phyloP scores from a whole-genome alignment of 305 asterid genomes.

The Fraxinus greggii region DNA sequence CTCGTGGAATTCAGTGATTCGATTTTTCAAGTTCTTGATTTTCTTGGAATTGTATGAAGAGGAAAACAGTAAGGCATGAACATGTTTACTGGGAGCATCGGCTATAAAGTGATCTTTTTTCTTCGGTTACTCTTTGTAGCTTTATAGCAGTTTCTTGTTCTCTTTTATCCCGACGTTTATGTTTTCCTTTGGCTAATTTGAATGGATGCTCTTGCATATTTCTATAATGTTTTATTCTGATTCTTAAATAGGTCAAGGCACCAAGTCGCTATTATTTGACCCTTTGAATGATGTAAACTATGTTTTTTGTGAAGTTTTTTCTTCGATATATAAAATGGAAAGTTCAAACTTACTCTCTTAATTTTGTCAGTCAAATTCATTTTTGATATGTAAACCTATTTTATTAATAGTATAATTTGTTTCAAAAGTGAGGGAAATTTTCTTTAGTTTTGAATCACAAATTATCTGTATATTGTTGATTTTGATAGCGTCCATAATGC shows the following conservation, averaged over 20 bases:
- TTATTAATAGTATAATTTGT: background rate
- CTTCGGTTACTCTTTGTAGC: background rate
- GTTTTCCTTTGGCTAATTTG: background rate
- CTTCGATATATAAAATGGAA: background rate
- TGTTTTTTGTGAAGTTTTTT: background rate
- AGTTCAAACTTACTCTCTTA: background rate
- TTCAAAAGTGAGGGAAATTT: background rate
- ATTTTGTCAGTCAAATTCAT: background rate
- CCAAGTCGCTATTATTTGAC: background rate
- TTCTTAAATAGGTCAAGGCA: background rate
- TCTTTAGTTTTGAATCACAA: background rate
- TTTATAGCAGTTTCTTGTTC: background rate
- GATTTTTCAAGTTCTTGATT: slow-evolving; percentile 27
- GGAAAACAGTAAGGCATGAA: slow-evolving; percentile 23
- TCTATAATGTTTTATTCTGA: background rate
- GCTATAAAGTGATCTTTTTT: slow-evolving; percentile 24
- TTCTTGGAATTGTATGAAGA: slow-evolving; percentile 23
- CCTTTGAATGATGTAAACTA: background rate
- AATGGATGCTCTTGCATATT: background rate
- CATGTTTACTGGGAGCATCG: slow-evolving; percentile 20
- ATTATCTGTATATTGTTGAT: background rate
- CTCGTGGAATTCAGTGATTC: slow-evolving; percentile 26
- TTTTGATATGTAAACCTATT: background rate
- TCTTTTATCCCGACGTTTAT: background rate
- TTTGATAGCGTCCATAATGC: background rate